A percentile compares a stretch with the other conserved stretches of the same genome.
Conservation (phyloP, 352 stramenopile species). For the Phytopythium ostracodes region DNA sequence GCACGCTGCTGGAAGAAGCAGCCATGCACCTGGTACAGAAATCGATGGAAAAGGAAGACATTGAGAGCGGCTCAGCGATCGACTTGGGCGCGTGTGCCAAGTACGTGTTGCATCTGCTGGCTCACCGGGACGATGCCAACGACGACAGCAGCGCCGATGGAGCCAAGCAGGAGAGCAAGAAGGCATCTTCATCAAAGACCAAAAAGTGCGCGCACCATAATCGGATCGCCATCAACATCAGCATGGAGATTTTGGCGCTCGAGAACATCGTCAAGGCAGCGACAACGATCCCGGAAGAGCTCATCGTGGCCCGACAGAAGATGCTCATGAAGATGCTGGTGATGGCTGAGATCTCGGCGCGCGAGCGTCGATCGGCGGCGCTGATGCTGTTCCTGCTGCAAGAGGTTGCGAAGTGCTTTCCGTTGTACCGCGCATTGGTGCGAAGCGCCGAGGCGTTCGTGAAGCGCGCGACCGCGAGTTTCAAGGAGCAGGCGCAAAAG, state of each 20-base stretch:
- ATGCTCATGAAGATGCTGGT: slow-evolving; percentile 50
- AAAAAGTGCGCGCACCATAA: slow-evolving; percentile 68
- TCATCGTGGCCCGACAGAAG: slow-evolving; percentile 43
- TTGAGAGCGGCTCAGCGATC: slow-evolving; percentile 35
- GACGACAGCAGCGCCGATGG: slow-evolving; percentile 10
- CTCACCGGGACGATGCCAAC: slow-evolving; percentile 32
- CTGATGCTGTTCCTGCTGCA: slow-evolving; percentile 48
- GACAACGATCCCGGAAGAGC: slow-evolving; percentile 15
- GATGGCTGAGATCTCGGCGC: slow-evolving; percentile 40
- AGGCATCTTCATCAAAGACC: slow-evolving; percentile 12
- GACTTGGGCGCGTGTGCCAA: slow-evolving; percentile 49
- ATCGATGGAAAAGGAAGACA: slow-evolving; percentile 44
- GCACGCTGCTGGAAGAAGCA: slow-evolving; percentile 59
- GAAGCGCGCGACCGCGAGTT: slow-evolving; percentile 41
- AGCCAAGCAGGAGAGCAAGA: slow-evolving; percentile 16
- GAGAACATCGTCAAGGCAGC: slow-evolving; percentile 29
- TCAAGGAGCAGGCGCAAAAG: slow-evolving; percentile 20
- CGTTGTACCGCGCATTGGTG: slow-evolving; percentile 30
- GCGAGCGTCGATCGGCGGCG: slow-evolving; percentile 45
- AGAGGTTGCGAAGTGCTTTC: slow-evolving; percentile 45
- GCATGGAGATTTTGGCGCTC: slow-evolving; percentile 64
- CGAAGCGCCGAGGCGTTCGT: slow-evolving; percentile 40
- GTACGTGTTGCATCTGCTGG: slow-evolving; percentile 58
- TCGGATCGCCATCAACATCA: slow-evolving; percentile 65
- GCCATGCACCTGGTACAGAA: slow-evolving; percentile 61